Evolutionary conservation across 1,139 yeast species (phyloP), one percentile per base, ranked within the genome.

Genomic region (Candida albicans): DNA sequence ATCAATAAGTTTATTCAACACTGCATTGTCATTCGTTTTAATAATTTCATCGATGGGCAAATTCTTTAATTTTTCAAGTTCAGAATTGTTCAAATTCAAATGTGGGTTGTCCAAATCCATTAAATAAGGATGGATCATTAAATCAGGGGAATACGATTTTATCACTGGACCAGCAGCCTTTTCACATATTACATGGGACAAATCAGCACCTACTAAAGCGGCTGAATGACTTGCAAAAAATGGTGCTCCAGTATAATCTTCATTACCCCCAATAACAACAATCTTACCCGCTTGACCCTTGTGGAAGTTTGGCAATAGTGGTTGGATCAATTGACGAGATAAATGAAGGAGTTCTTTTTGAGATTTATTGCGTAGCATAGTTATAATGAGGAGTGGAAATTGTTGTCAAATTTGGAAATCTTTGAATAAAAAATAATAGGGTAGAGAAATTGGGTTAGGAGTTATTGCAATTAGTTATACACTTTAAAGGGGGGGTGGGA

Each of bases 211-310:
- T 40, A 86, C 76, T 28, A 86, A 66, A 2, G 96, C 87, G 1
- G 95, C 81, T 1, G 96, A 87, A 59, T 87, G 84, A 10, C 95
- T 85, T 25, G 96, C 78, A 61, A 93, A 93, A 66, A 74, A 93
- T 2, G 99, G 99, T 0, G 99, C 99, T 0, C 99, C 99, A 0
- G 98, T 91, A 61, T 87, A 89, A 58, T 91, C 97, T 59, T 87
- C 95, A 61, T 95, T 84, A 1, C 99, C 99, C 11, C 99, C 99
- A 47, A 93, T 78, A 0, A 93, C 89, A 7, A 84, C 90, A 4
- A 93, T 73, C 48, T 89, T 75, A 4, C 98, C 98, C 2, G 91
- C 87, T 65, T 93, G 98, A 33, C 99, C 99, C 61, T 93, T 93
- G 65, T 93, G 87, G 61, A 87, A 85, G 7, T 64, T 55, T 4